Evolutionary conservation across 2,329 filamentous ascomycete genomes (phyloP).

Genomic region (Thelonectria blattea): DNA sequence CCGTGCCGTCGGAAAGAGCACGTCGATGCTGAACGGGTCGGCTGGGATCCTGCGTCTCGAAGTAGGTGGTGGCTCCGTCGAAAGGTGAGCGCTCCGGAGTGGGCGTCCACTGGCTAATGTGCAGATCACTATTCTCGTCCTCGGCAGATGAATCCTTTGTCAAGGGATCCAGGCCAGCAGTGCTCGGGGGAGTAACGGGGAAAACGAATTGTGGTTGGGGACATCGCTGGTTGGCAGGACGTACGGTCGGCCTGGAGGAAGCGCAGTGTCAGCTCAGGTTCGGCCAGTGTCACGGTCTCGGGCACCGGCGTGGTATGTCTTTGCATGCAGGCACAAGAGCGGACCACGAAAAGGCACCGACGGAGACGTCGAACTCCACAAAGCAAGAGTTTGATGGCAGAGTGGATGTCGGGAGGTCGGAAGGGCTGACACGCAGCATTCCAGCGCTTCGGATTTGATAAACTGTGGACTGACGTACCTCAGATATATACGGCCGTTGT

Average conservation of each 20-base stretch:
- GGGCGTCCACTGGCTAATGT: slow-evolving; percentile 50
- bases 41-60: slow-evolving; percentile 33
- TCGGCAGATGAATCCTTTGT: slow-evolving; percentile 37
- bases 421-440: slow-evolving; percentile 25
- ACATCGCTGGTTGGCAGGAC: slow-evolving; percentile 66
- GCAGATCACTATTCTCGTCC: slow-evolving; percentile 38
- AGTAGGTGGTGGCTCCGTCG: slow-evolving; percentile 43
- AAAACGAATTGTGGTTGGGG: slow-evolving; percentile 67
- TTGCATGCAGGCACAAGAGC: slow-evolving; percentile 13
- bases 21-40: slow-evolving; percentile 57
- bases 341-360: slow-evolving; percentile 20
- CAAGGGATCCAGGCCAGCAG: slow-evolving; percentile 60
- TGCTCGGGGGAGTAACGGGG: slow-evolving; percentile 65
- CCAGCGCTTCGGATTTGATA: slow-evolving; percentile 9
- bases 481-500: slow-evolving; percentile 82
- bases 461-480: slow-evolving; percentile 60
- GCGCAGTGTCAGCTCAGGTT: slow-evolving; percentile 27
- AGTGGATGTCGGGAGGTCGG: slow-evolving; percentile 22
- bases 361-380: slow-evolving; percentile 27
- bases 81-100: slow-evolving; percentile 48
- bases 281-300: slow-evolving; percentile 20
- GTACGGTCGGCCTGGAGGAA: slow-evolving; percentile 61
- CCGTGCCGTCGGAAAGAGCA: slow-evolving; percentile 78
- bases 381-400: slow-evolving; percentile 20
- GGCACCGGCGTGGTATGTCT: slow-evolving; percentile 19